Conservation (phyloP, 1,284 basidiomycete species). For the Neotropicomus parvogracilis region DNA sequence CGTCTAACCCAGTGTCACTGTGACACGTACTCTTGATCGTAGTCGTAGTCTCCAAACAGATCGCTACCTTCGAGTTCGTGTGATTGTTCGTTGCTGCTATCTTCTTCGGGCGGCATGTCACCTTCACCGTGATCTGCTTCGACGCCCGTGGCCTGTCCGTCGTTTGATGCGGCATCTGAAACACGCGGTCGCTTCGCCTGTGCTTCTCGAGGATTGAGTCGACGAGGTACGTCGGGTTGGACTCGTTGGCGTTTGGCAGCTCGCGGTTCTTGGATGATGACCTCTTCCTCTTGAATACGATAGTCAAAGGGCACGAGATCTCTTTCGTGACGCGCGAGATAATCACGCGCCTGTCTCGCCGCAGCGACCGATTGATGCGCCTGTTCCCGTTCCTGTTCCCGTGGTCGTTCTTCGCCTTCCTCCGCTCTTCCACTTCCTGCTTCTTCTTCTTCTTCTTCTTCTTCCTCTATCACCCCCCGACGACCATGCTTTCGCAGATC, state of each 20-base stretch:
- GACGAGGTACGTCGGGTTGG: constrained; percentile 1
- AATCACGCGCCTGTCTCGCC: background rate
- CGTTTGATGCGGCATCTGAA: background rate
- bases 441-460: constrained; percentile 9
- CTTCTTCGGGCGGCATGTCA: background rate
- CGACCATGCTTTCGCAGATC: constrained; percentile 23
- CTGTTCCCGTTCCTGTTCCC: constrained; percentile 1
- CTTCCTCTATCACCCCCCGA: constrained; percentile 1
- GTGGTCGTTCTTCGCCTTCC: background rate
- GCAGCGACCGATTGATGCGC: background rate
- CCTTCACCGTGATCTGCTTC: background rate
- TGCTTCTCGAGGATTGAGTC: background rate
- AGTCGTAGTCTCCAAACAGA: constrained; percentile 24
- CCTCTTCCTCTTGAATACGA: background rate
- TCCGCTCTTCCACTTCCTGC: background rate
- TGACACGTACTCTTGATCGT: constrained; percentile 15
- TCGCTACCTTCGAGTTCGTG: constrained; percentile 18
- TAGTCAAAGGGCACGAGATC: constrained; percentile 1
- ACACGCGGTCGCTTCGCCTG: constrained; percentile 20
- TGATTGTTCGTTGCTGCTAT: background rate
- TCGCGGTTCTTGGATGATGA: background rate
- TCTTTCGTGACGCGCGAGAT: constrained; percentile 3
- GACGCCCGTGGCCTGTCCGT: background rate
- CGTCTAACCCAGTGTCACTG: background rate
- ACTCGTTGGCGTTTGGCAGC: constrained; percentile 18